Evolutionary conservation across 805 yeast genomes (phyloP).

Genomic region (Hemisphaericaspora nanyangensis): DNA sequence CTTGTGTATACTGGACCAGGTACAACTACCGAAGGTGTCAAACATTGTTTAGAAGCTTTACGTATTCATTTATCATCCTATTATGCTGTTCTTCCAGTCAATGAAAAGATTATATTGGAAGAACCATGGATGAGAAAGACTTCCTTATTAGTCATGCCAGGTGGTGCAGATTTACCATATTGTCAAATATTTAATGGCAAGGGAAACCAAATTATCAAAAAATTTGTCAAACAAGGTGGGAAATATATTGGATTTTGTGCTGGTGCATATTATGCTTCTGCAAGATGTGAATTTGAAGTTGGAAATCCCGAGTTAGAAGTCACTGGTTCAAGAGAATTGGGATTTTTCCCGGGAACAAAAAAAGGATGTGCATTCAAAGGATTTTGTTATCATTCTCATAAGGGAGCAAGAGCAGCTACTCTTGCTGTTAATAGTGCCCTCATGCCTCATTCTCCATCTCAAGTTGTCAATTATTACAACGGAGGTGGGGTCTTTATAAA

Average conservation of each 20-base stretch:
- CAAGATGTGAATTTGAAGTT: constrained; percentile 77
- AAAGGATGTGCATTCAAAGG: constrained; percentile 83
- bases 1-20: constrained; percentile 57
- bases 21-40: constrained; percentile 80
- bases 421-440: constrained; percentile 37
- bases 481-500: constrained; percentile 90
- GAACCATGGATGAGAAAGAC: constrained; percentile 92
- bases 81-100: constrained; percentile 79
- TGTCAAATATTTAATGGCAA: constrained; percentile 68
- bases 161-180: constrained; percentile 94
- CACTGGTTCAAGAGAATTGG: constrained; percentile 78
- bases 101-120: constrained; percentile 53
- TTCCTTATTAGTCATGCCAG: constrained; percentile 80
- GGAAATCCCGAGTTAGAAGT: constrained; percentile 73
- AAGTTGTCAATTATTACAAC: constrained; percentile 56
- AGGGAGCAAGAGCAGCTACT: constrained; percentile 64
- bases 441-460: constrained; percentile 21
- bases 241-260: constrained; percentile 86
- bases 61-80: constrained; percentile 74
- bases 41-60: constrained; percentile 75
- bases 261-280: constrained; percentile 84
- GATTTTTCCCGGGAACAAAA: constrained; percentile 76
- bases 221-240: constrained; percentile 78
- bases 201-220: constrained; percentile 57
- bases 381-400: constrained; percentile 71